Base-by-base conservation (phyloP, 148 eudicot genomes). In the Chenopodium formosanum region DNA sequence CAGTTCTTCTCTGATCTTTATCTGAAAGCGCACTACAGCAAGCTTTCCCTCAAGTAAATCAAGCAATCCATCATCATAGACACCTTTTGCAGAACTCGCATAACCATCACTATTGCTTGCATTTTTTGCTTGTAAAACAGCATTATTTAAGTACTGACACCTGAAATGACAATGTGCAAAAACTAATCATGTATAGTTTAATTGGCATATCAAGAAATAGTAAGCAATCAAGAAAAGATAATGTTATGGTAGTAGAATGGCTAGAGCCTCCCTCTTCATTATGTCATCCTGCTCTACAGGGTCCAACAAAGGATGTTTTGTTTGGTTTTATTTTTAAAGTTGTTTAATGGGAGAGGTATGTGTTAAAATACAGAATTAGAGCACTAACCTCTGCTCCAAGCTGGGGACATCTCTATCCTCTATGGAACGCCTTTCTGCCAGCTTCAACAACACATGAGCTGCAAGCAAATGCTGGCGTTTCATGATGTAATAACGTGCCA, bases 391-490 rank as follows among this genome's bases (percentile, higher is more conserved):
- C 84, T 92, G 90, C 80, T 96, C 98, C 81, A 97, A 88, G n/a
- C 87, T 92, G 73, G 97, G 97, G 50, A 78, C 83, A 86, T 89
- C 91, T 63, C 88, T 88, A 53, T 82, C 88, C 87, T 91, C 92
- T 14, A 83, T 67, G 32, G 95, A 84, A 63, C 94, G 93, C 83
- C 93, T 90, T 90, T 97, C 99, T 66, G 98, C 98, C 70, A 97
- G 84, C 82, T 95, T 87, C 76, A 91, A 85, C 81, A 97, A 81
- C 69, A 91, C 89, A 89, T 90, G 97, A 78, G 99, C 99, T 16
- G 99, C 99, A 86, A 97, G 93, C 78, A 88, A 82, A 86, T 97
- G 99, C 86, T 97, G 99, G 75, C 97, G 91, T 88, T 97, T 97
- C 91, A 90, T 78, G 79, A 97, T 92, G 83, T 97, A 94, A 86